Evolutionary conservation across 495 filamentous ascomycete species (phyloP).

Genomic region (Podospora appendiculata): DNA sequence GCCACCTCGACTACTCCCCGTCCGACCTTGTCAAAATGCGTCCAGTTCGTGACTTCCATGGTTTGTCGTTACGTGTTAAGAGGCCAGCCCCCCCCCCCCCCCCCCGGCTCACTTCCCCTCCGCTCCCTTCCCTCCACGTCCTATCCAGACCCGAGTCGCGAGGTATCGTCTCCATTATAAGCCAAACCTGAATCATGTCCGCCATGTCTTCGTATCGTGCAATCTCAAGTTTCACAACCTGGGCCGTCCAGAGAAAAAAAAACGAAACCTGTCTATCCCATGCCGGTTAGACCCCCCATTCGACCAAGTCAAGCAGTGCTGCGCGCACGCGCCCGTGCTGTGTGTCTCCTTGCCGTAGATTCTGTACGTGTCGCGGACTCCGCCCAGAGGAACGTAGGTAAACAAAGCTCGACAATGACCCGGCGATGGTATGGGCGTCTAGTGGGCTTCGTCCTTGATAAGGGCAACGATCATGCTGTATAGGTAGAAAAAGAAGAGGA

Average conservation of each 20-base stretch:
- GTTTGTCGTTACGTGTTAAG: no score
- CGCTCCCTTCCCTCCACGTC: background rate
- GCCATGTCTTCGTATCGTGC: background rate
- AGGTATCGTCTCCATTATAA: background rate
- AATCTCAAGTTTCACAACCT: background rate
- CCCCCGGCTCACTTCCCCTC: background rate
- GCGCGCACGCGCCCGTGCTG: background rate
- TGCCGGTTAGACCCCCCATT: background rate
- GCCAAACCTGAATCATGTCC: background rate
- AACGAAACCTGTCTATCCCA: background rate
- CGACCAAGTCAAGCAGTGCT: background rate
- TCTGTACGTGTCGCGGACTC: no score
- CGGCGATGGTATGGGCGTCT: constrained; percentile 14
- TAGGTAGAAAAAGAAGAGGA: constrained; percentile 99
- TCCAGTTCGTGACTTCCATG: no score
- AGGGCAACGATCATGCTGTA: constrained; percentile 99
- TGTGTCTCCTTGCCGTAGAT: no score
- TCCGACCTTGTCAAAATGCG: no score
- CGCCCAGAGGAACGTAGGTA: no score
- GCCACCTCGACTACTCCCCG: no score
- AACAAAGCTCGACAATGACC: no score
- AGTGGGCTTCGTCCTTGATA: constrained; percentile 91
- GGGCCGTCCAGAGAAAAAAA: no score
- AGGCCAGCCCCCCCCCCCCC: no score
- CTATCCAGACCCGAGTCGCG: background rate